Conservation (phyloP, 2,329 filamentous ascomycete species). For the Pseudogymnoascus destructans region DNA sequence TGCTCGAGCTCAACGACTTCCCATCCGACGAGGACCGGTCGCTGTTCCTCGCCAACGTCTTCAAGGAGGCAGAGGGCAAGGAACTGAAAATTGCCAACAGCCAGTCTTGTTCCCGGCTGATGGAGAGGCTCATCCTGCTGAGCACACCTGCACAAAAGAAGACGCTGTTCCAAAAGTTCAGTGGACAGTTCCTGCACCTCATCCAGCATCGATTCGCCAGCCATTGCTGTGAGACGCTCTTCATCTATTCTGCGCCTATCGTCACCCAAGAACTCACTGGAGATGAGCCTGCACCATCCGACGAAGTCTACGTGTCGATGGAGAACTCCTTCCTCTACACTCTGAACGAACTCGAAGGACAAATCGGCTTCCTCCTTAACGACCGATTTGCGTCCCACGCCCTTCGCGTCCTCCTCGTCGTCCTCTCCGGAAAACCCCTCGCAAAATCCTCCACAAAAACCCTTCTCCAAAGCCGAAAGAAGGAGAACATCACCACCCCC, state of each 20-base stretch:
- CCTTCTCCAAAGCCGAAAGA: constrained; percentile 81
- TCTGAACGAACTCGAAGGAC: constrained; percentile 75
- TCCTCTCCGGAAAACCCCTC: constrained; percentile 72
- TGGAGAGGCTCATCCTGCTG: constrained; percentile 81
- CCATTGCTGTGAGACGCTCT: constrained; percentile 91
- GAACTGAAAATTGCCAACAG: constrained; percentile 93
- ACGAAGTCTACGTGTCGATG: constrained; percentile 47
- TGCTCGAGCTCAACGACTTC: constrained; percentile 85
- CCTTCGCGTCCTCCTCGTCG: constrained; percentile 69
- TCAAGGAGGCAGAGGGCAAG: constrained; percentile 75
- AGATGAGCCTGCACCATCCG: constrained; percentile 30
- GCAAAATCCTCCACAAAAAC: constrained; percentile 55
- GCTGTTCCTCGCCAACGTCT: constrained; percentile 68
- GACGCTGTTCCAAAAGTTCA: constrained; percentile 72
- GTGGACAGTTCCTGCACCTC: constrained; percentile 73
- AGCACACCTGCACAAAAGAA: constrained; percentile 73
- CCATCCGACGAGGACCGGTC: constrained; percentile 57
- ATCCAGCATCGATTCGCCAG: constrained; percentile 94
- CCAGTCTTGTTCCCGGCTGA: constrained; percentile 83
- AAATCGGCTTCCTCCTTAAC: constrained; percentile 71
- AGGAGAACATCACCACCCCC: constrained; percentile 63
- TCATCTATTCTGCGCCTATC: constrained; percentile 65
- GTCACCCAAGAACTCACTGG: constrained; percentile 59
- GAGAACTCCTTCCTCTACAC: constrained; percentile 75
- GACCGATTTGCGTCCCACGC: constrained; percentile 85